These are phyloP conservation scores for Apiotrichum montevideense DNA, from an alignment of 1,284 basidiomycete species.

Conservation along the genomic window DNA sequence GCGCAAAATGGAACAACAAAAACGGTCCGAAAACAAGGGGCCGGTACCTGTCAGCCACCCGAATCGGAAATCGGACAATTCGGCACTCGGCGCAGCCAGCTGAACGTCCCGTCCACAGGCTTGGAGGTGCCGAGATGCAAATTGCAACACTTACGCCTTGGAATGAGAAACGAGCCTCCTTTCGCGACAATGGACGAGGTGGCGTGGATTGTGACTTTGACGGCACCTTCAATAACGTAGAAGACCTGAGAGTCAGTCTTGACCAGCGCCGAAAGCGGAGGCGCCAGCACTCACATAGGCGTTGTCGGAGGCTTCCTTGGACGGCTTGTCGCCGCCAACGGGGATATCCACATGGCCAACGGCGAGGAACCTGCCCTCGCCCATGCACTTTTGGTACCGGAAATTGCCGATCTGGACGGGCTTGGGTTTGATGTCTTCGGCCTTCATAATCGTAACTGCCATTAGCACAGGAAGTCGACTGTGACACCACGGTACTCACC, in stretches of 20 bases:
- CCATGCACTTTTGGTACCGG: slow-evolving; percentile 88
- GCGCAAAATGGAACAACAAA: too few species aligned
- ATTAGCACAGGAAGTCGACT: neutral
- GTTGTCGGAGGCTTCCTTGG: slow-evolving; percentile 87
- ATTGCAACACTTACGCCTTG: slow-evolving; percentile 60
- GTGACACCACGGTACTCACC: slow-evolving; percentile 54
- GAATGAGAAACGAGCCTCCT: slow-evolving; percentile 84
- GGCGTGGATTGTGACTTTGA: slow-evolving; percentile 75
- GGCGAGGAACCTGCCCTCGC: slow-evolving; percentile 85
- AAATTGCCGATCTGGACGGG: slow-evolving; percentile 60
- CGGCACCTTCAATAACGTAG: slow-evolving; percentile 78
- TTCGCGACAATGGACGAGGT: slow-evolving; percentile 70
- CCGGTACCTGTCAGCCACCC: neutral
- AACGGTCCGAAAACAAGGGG: too few species aligned
- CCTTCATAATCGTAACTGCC: slow-evolving; percentile 50
- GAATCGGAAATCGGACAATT: neutral
- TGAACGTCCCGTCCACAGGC: too few species aligned
- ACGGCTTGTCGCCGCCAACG: slow-evolving; percentile 68
- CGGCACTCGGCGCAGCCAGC: neutral
- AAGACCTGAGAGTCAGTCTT: slow-evolving; percentile 59
- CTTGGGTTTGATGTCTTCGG: slow-evolving; percentile 50
- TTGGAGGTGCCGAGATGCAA: too few species aligned
- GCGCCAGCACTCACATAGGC: slow-evolving; percentile 64
- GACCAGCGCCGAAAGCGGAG: too few species aligned
- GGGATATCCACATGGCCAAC: slow-evolving; percentile 81